Percentiles rank a stretch among this genome's conserved stretches.
Evolutionary conservation across 2,329 filamentous ascomycete genomes (phyloP).

Genomic region (Tothia fuscella): DNA sequence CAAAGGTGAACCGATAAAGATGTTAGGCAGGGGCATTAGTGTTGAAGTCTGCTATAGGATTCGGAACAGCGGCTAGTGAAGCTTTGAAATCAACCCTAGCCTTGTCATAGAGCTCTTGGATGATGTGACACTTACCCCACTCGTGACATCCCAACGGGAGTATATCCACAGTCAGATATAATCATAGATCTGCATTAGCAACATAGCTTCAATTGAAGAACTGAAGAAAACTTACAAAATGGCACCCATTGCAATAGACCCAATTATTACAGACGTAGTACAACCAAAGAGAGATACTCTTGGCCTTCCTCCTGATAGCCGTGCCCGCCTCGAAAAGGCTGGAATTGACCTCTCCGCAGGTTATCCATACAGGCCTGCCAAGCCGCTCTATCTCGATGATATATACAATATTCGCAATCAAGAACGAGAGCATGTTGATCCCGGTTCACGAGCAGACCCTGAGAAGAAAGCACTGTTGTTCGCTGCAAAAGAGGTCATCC

Average conservation of each 20-base stretch:
- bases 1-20: no score
- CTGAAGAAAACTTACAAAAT: slow-evolving; percentile 21
- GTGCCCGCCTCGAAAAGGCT: slow-evolving; percentile 51
- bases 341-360: slow-evolving; percentile 58
- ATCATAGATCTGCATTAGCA: no score
- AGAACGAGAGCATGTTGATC: slow-evolving; percentile 45
- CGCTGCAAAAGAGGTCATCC: slow-evolving; percentile 50
- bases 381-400: slow-evolving; percentile 58
- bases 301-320: slow-evolving; percentile 45
- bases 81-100: no score
- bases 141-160: no score
- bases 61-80: no score
- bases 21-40: no score
- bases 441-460: slow-evolving; percentile 52
- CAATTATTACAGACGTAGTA: slow-evolving; percentile 48
- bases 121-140: no score
- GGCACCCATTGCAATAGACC: slow-evolving; percentile 49
- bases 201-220: no score
- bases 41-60: no score
- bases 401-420: slow-evolving; percentile 52
- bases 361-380: slow-evolving; percentile 58
- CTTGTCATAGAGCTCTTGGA: no score
- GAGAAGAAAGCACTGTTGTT: slow-evolving; percentile 49
- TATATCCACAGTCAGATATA: no score
- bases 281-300: slow-evolving; percentile 53